Evolutionary conservation across 257 asterid species (phyloP).

Genomic region (Penstemon davidsonii): DNA sequence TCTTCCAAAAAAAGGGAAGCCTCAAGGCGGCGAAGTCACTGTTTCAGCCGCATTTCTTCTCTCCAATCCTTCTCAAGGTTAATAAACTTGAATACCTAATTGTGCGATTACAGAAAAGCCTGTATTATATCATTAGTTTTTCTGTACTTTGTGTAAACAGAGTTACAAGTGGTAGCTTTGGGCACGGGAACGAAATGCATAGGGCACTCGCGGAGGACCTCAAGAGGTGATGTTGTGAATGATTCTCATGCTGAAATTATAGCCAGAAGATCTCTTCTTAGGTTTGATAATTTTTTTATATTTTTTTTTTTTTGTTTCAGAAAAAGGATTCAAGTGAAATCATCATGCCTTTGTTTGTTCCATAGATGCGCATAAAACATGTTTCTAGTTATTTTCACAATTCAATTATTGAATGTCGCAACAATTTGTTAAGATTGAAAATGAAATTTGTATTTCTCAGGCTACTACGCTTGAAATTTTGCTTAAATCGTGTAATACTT

Average conservation of each 20-base stretch:
- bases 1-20: constrained; percentile 90
- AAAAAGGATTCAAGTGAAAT: too few species aligned
- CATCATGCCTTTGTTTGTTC: too few species aligned
- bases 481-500: too few species aligned
- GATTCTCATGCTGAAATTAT: constrained; percentile 94
- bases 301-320: neutral
- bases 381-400: neutral
- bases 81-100: constrained; percentile 1
- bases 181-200: constrained; percentile 97
- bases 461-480: too few species aligned
- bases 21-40: constrained; percentile 96
- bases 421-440: too few species aligned
- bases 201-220: constrained; percentile 65
- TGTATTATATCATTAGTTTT: neutral
- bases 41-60: constrained; percentile 86
- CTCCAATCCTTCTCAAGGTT: constrained; percentile 70
- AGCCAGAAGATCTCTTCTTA: constrained; percentile 81
- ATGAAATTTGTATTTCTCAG: too few species aligned
- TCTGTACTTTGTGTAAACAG: constrained; percentile 32
- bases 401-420: neutral
- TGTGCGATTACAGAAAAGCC: neutral
- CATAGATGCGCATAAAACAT: neutral
- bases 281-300: constrained; percentile 42
- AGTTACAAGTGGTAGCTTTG: constrained; percentile 69
- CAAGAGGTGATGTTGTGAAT: constrained; percentile 75